Evolutionary conservation across 306 rosid species (phyloP).

Genomic region (Carpinus fangiana): DNA sequence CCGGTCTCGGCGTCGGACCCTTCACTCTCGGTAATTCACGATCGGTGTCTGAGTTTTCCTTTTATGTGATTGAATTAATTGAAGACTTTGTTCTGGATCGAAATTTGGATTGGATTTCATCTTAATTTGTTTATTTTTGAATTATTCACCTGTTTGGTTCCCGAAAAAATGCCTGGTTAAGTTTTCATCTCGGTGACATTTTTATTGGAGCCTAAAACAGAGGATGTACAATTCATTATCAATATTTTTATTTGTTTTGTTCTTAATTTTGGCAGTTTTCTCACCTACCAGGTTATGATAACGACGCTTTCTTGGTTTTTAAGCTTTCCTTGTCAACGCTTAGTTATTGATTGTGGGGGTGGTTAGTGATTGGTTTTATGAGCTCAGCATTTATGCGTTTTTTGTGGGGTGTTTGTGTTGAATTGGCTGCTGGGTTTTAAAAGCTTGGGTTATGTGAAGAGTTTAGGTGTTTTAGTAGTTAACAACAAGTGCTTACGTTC

Average conservation of each 20-base stretch:
- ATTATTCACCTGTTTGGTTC: slow-evolving; percentile 8
- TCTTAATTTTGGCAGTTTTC: not conserved
- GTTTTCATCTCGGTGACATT: not conserved
- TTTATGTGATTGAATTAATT: not conserved
- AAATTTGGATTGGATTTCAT: not conserved
- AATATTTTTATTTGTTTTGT: slow-evolving; percentile 3
- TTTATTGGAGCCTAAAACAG: not conserved
- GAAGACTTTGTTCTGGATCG: not conserved
- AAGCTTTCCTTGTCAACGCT: no score
- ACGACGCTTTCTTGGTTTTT: slow-evolving; percentile 1
- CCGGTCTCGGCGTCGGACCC: slow-evolving; percentile 89
- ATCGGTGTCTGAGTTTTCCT: not conserved
- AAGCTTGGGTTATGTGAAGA: slow-evolving; percentile 11
- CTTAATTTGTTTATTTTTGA: not conserved
- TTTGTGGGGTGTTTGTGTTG: not conserved
- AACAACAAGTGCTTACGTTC: not conserved
- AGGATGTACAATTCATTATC: not conserved
- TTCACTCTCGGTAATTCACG: slow-evolving; percentile 67
- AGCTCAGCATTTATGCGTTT: not conserved
- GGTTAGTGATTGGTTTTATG: not conserved
- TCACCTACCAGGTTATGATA: slow-evolving; percentile 8
- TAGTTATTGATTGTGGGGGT: not conserved
- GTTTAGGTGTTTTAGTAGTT: slow-evolving; percentile 16
- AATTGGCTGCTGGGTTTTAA: not conserved
- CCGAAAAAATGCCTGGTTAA: not conserved